Percentiles rank a stretch among this genome's conserved stretches.
Conservation (phyloP, 2,329 filamentous ascomycete genomes). For the Trichophyton equinum region DNA sequence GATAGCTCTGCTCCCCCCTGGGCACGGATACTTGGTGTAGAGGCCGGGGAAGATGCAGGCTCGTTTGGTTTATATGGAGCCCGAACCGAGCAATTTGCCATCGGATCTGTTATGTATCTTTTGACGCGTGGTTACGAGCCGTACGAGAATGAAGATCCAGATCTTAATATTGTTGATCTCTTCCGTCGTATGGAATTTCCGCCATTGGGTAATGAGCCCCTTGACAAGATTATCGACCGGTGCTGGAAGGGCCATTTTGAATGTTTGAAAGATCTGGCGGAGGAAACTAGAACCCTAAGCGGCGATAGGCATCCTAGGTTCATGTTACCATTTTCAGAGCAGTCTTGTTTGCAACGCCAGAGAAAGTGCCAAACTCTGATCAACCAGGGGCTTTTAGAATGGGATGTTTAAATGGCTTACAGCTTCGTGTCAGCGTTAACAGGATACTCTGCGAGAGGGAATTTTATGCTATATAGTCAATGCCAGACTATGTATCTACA, state of each 20-base stretch:
- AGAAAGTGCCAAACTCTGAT: neutral
- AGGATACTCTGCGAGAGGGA: no score
- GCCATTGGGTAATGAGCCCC: neutral
- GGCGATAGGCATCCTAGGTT: neutral
- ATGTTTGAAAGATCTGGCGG: neutral
- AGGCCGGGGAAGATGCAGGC: constrained; percentile 8
- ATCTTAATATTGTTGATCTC: neutral
- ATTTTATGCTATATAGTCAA: no score
- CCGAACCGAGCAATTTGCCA: constrained; percentile 11
- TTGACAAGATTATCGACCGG: neutral
- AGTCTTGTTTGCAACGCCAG: neutral
- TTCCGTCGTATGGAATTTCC: neutral
- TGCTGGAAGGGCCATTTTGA: neutral
- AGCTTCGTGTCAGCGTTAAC: neutral
- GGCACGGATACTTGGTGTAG: constrained; percentile 5
- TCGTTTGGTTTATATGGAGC: constrained; percentile 6
- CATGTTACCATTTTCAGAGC: neutral
- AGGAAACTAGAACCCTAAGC: neutral
- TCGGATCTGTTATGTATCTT: constrained; percentile 9
- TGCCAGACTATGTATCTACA: no score
- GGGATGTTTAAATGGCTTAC: neutral
- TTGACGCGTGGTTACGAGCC: neutral
- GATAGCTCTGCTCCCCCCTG: constrained; percentile 6
- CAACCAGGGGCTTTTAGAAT: neutral
- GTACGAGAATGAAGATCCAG: neutral